Base-by-base conservation (phyloP, 164 flowering plant species). In the Piper longum region DNA sequence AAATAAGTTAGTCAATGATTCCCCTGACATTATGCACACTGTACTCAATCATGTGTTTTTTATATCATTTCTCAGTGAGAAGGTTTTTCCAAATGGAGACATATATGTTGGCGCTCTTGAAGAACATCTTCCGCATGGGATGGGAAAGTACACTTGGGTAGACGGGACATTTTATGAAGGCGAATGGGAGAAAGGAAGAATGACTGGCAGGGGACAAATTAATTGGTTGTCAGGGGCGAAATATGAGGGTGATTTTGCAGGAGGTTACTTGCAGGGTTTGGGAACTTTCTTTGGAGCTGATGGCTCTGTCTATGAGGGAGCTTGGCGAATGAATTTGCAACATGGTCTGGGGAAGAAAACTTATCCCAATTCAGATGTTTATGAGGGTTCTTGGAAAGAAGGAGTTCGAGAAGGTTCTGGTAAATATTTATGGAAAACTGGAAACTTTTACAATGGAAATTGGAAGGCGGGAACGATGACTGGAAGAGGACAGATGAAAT, bases 311-410 rank as follows among this genome's bases (percentile, higher is more conserved):
- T 90, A 88, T 60, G 67, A 40, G 56, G 98, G 98, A 55, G 59
- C 73, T 54, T 93, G 97, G 97, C 81, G 89, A 69, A 82, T 88
- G 89, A 85, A 84, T 61, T 64, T 82, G 59, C 82, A 73, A 59
- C 87, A 93, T 76, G 99, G 99, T 3, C 42, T 78, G 62, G 99
- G 99, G 55, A 79, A 67, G 54, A 88, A 87, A 67, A 67, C 69
- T 48, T 90, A 83, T 66, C 41, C 56, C 43, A 93, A 84, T 74
- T 78, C 77, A 41, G 99, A 93, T 68, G 48, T 73, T 70, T 93
- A 84, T 79, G 96, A 90, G 65, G 99, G 99, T 66, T 78, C 78
- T 17, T 93, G 99, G 99, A 85, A 78, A 72, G 95, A 88, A 73
- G 97, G 96, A 62, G 66, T 79, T 16, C 86, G 69, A 54, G 87